Evolutionary conservation across 2,329 filamentous ascomycete genomes (phyloP).

Genomic region (Blumeriella jaapii): DNA sequence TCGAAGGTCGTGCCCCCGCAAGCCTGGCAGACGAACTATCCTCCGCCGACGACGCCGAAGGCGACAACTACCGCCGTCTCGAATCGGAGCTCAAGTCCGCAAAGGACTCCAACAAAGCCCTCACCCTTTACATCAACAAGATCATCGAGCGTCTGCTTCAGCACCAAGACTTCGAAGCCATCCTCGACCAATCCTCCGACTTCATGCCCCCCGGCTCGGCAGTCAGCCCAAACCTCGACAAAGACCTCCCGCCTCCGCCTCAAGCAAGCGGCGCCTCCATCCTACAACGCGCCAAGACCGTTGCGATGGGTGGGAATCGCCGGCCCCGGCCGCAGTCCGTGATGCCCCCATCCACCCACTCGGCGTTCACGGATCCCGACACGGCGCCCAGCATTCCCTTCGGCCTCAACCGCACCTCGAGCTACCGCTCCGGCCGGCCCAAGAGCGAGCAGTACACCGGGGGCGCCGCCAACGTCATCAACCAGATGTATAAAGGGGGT

Average conservation of each 20-base stretch:
- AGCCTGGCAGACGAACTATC: conserved; percentile 84
- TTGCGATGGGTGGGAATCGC: conserved; percentile 35
- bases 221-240: conserved; percentile 42
- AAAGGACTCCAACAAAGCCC: conserved; percentile 92
- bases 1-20: conserved; percentile 46
- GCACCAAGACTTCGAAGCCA: conserved; percentile 89
- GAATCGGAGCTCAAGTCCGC: conserved; percentile 69
- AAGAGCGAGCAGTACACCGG: conserved; percentile 51
- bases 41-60: conserved; percentile 51
- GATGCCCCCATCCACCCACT: conserved; percentile 34
- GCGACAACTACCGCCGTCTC: conserved; percentile 51
- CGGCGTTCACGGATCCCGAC: conserved; percentile 51
- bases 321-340: conserved; percentile 46
- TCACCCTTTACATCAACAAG: conserved; percentile 97
- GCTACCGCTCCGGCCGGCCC: conserved; percentile 42
- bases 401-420: conserved; percentile 41
- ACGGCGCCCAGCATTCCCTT: conserved; percentile 70
- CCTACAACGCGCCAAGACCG: conserved; percentile 50
- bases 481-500: conserved; percentile 78
- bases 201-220: conserved; percentile 37
- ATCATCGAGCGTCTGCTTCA: conserved; percentile 93
- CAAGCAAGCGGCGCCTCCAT: conserved; percentile 35
- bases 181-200: conserved; percentile 69
- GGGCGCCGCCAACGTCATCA: conserved; percentile 59
- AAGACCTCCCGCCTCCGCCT: conserved; percentile 67